phyloP scores from a whole-genome alignment of 1,284 basidiomycete genomes.

The Vanrija humicola region DNA sequence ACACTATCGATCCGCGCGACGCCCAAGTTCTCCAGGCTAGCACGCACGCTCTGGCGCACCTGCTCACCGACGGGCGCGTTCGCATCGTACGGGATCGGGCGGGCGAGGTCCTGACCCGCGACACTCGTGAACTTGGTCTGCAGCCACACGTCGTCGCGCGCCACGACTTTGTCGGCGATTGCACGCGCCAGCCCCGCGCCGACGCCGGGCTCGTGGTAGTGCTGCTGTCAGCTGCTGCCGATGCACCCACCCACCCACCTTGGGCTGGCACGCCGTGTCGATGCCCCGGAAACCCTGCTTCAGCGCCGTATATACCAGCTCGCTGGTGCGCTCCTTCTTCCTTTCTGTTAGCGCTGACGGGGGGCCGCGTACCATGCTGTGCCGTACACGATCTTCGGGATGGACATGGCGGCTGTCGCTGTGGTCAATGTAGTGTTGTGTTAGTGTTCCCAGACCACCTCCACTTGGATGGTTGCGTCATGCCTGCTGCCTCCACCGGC shows the following conservation, averaged over 20 bases:
- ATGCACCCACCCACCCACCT: constrained; percentile 49
- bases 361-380: constrained; percentile 58
- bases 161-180: constrained; percentile 55
- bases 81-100: constrained; percentile 69
- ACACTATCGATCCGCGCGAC: constrained; percentile 69
- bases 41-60: constrained; percentile 60
- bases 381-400: constrained; percentile 61
- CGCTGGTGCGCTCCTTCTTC: constrained; percentile 68
- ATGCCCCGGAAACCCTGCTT: constrained; percentile 70
- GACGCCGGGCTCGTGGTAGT: constrained; percentile 61
- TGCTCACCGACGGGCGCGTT: constrained; percentile 58
- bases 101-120: constrained; percentile 62
- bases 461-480: too few species aligned
- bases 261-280: constrained; percentile 72
- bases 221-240: constrained; percentile 45
- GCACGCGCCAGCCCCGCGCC: constrained; percentile 63
- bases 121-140: constrained; percentile 79
- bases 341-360: constrained; percentile 34
- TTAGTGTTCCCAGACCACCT: neutral
- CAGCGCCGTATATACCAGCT: constrained; percentile 66
- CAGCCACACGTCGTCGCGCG: constrained; percentile 62
- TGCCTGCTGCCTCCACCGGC: too few species aligned
- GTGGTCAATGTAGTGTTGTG: neutral
- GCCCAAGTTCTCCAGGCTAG: constrained; percentile 62
- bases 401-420: constrained; percentile 8